phyloP scores from a whole-genome alignment of 2,329 filamentous ascomycete species.

The Ophiostoma quercus region DNA sequence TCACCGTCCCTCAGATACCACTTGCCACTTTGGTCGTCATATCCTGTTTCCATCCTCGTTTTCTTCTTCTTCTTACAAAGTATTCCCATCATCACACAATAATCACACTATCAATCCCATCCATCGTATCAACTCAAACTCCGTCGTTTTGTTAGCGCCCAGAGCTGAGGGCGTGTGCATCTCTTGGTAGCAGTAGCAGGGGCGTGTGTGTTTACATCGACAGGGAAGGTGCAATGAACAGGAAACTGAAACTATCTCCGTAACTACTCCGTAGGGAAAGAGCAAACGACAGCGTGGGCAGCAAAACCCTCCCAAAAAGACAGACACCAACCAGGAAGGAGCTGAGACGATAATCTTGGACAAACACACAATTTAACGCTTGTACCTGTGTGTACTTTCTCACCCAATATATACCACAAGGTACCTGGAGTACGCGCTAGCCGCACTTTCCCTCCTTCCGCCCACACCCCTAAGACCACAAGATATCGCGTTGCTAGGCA shows the following conservation, averaged over 20 bases:
- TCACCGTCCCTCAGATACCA: not conserved
- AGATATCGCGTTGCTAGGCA: conserved; percentile 27
- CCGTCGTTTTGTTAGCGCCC: conserved; percentile 4
- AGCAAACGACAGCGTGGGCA: not conserved
- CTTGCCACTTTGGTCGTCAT: not conserved
- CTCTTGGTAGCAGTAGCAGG: not conserved
- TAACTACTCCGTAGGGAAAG: not conserved
- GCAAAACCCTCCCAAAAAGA: not conserved
- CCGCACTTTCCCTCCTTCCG: not conserved
- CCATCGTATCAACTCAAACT: conserved; percentile 11
- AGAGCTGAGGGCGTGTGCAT: conserved; percentile 22
- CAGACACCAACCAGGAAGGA: conserved; percentile 10
- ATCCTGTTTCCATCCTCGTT: not conserved
- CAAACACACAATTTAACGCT: conserved; percentile 2
- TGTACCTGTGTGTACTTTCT: not conserved
- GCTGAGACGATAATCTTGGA: conserved; percentile 4
- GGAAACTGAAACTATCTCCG: not conserved
- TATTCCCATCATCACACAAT: not conserved
- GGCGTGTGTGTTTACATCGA: conserved; percentile 3
- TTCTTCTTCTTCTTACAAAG: not conserved
- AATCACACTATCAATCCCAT: no score
- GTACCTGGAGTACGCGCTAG: conserved; percentile 4
- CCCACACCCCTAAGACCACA: not conserved
- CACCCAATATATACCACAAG: not conserved
- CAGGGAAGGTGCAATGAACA: conserved; percentile 8